phyloP scores from a whole-genome alignment of 1,284 basidiomycete species.

The Peniophora sp. region DNA sequence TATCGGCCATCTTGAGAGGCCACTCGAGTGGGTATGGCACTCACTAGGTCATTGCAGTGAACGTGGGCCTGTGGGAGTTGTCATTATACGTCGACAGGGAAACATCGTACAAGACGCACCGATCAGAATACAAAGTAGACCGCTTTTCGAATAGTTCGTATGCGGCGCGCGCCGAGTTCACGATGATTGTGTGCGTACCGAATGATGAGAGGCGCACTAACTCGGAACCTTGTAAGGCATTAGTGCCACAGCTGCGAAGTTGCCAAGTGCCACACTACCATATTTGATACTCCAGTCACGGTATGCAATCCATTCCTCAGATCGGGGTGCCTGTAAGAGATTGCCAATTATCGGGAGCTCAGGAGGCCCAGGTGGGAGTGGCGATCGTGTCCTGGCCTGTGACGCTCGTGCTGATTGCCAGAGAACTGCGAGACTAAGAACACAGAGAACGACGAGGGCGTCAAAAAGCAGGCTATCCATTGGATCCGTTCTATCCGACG shows the following conservation, averaged over 20 bases:
- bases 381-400: neutral
- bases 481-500: too few species aligned
- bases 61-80: neutral
- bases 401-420: neutral
- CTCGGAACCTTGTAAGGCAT: neutral
- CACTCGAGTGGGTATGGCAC: neutral
- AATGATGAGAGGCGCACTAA: neutral
- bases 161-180: neutral
- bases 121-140: neutral
- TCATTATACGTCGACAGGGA: neutral
- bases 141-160: neutral
- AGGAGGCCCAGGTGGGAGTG: slow-evolving; percentile 18
- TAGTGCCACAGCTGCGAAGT: too few species aligned
- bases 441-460: too few species aligned
- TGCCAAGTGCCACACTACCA: slow-evolving; percentile 14
- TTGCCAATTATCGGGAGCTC: slow-evolving; percentile 22
- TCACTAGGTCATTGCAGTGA: neutral
- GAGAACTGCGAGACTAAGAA: too few species aligned
- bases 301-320: slow-evolving; percentile 24
- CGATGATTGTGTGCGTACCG: neutral
- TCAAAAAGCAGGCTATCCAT: too few species aligned
- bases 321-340: slow-evolving; percentile 19
- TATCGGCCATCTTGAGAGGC: too few species aligned
- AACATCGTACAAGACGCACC: neutral
- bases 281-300: slow-evolving; percentile 22